Base-by-base conservation (phyloP, 768 basidiomycete species). In the Tulasnella sp. region DNA sequence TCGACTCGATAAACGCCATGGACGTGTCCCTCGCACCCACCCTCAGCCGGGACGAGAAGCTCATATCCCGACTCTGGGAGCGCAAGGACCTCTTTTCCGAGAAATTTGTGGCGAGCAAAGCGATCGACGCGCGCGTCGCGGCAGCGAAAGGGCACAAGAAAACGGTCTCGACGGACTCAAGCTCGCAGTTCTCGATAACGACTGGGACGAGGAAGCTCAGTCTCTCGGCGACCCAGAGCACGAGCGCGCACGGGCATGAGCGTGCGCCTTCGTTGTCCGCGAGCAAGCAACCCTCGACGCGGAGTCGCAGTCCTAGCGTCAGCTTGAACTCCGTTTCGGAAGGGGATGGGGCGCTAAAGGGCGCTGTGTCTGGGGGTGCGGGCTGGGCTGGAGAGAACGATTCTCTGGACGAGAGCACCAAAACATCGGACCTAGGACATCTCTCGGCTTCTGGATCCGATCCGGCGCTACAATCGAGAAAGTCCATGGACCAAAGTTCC, bases 1-100 rank as follows among this genome's bases (percentile, higher is more conserved):
- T 94, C 78, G 92, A 96, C 75, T 89, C 95, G 5, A 89, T 98
- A 74, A 98, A 98, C 79, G 88, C 91, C 6, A 93, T 98, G 86
- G 88, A 96, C 77, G 83, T 93, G 22, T 85, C 88, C n/a, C 85
- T 83, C 9, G 88, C 91, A 32, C 97, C 97, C 1, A 79, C 82
- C 5, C 82, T 99, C 59, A 89, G 89, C 5, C 87, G 92, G 35
- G 82, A 85, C 74, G 97, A 99, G 81, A 94, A 93, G 76, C 82
- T 94, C 69, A 85, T 99, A 72, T 89, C 98, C 85, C 91, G 95
- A 35, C 85, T 88, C 0, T 92, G 91, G 16, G 95, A 98, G 74
- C 86, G 94, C 37, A 94, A 92, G 78, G 95, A 98, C 78, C 85
- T 97, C 59, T 95, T 98, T 78, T 83, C 88, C 22, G 95, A 98